Percentiles rank a stretch among this genome's conserved stretches.
phyloP scores from a whole-genome alignment of 352 stramenopile genomes.

The Salisapilia sapeloensis region DNA sequence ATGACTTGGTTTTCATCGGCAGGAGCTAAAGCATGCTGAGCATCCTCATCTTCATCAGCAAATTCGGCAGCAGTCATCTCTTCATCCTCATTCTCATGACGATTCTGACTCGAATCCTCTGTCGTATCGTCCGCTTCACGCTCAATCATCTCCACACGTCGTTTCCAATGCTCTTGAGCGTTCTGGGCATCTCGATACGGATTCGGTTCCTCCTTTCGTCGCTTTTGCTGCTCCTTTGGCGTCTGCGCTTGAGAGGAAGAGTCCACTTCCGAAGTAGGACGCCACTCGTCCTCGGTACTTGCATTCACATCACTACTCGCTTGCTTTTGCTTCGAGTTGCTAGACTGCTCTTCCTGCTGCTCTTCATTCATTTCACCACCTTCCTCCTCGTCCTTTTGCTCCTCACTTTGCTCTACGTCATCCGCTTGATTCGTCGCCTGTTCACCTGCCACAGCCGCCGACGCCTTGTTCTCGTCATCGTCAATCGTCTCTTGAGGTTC shows the following conservation, averaged over 20 bases:
- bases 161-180: slow-evolving; percentile 94
- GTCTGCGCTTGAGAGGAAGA: slow-evolving; percentile 15
- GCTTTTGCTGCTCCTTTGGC: slow-evolving; percentile 60
- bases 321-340: slow-evolving; percentile 12
- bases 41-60: slow-evolving; percentile 45
- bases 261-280: slow-evolving; percentile 24
- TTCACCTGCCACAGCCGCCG: slow-evolving; percentile 11
- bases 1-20: slow-evolving; percentile 53
- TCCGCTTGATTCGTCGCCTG: slow-evolving; percentile 11
- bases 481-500: slow-evolving; percentile 7
- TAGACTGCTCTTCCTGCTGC: slow-evolving; percentile 15
- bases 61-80: slow-evolving; percentile 46
- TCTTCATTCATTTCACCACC: slow-evolving; percentile 22
- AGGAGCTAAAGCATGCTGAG: slow-evolving; percentile 40
- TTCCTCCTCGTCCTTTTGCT: slow-evolving; percentile 22
- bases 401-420: slow-evolving; percentile 6
- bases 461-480: slow-evolving; percentile 11
- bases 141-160: slow-evolving; percentile 85
- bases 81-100: slow-evolving; percentile 15
- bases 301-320: no score
- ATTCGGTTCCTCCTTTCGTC: slow-evolving; percentile 80
- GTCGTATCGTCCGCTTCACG: slow-evolving; percentile 14
- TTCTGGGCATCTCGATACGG: slow-evolving; percentile 91
- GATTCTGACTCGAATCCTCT: slow-evolving; percentile 3
- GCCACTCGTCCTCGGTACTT: slow-evolving; percentile 18